phyloP scores from a whole-genome alignment of 169 alveolate genomes.

The Ichthyophthirius multifiliis region DNA sequence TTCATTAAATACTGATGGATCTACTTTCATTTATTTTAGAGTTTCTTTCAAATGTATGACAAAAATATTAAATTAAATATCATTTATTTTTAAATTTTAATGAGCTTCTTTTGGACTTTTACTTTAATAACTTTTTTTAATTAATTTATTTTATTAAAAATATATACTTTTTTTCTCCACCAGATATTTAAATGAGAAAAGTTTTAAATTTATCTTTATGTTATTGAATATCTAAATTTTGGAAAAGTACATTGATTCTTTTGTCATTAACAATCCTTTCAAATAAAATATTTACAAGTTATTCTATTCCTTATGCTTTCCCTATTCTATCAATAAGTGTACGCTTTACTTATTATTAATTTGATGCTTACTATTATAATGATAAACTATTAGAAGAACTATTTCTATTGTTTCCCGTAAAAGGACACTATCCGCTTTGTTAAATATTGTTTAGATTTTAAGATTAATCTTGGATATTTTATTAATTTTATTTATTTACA shows the following conservation, averaged over 20 bases:
- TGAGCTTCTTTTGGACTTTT: slow-evolving; percentile 1
- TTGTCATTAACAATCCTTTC: neutral
- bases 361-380: neutral
- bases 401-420: too few species aligned
- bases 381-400: neutral
- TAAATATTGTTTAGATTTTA: too few species aligned
- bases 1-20: neutral
- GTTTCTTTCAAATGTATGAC: neutral
- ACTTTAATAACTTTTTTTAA: neutral
- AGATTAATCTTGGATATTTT: too few species aligned
- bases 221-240: neutral
- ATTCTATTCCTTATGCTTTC: neutral
- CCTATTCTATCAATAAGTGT: neutral
- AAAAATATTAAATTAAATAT: neutral
- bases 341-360: neutral
- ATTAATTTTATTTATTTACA: too few species aligned
- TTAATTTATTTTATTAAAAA: neutral
- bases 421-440: too few species aligned
- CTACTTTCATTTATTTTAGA: neutral
- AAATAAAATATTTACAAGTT: neutral
- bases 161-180: neutral
- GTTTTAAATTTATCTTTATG: neutral
- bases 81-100: neutral
- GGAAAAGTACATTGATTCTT: neutral
- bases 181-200: neutral